phyloP scores from a whole-genome alignment of 1,284 basidiomycete species.

The Microbotryum saponariae region DNA sequence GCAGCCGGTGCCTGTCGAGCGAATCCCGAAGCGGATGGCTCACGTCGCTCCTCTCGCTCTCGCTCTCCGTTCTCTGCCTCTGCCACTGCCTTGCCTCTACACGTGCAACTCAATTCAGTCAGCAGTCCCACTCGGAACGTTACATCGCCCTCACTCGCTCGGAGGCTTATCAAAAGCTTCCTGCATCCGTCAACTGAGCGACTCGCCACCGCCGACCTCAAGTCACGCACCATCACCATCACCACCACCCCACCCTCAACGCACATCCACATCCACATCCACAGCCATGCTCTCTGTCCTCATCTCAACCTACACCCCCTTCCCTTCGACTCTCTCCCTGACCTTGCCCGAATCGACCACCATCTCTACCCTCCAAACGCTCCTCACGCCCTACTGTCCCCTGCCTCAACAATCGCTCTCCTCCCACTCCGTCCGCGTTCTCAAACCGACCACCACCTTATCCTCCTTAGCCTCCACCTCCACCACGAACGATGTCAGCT shows the following conservation, averaged over 20 bases:
- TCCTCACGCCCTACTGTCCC: conserved; percentile 48
- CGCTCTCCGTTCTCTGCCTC: no score
- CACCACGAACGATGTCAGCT: conserved; percentile 41
- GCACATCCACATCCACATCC: conserved; percentile 48
- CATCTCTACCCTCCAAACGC: conserved; percentile 11
- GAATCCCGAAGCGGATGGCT: no score
- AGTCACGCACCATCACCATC: conserved; percentile 42
- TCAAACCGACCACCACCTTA: conserved; percentile 34
- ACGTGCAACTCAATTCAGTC: no score
- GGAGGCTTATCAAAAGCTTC: no score
- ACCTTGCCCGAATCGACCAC: conserved; percentile 52
- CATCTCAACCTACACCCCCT: conserved; percentile 48
- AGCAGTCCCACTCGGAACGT: no score
- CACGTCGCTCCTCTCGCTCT: no score
- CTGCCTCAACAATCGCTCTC: conserved; percentile 47
- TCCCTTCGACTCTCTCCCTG: conserved; percentile 51
- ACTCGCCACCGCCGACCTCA: no score
- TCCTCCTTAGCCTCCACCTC: conserved; percentile 36
- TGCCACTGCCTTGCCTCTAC: no score
- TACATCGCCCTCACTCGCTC: no score
- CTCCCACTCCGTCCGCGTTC: conserved; percentile 37
- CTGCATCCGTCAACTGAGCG: no score
- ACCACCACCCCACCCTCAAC: conserved; percentile 48
- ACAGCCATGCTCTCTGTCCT: conserved; percentile 59
- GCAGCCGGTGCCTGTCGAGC: no score